Percentiles rank a stretch among this genome's conserved stretches.
phyloP scores from a whole-genome alignment of 768 basidiomycete species.

The Mycena latifolia region DNA sequence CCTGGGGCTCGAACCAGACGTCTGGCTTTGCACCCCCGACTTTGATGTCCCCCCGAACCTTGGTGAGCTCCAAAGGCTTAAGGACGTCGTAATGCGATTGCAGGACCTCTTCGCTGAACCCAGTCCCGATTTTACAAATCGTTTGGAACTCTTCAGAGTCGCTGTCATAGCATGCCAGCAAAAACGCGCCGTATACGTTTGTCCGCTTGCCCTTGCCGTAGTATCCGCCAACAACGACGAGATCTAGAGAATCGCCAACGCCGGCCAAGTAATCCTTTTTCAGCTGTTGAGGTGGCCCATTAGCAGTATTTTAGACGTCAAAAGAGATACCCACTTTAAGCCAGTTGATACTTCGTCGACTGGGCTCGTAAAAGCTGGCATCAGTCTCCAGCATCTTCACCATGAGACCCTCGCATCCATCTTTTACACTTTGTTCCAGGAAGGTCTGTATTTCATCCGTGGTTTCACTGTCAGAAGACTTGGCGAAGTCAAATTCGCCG shows the following conservation, averaged over 20 bases:
- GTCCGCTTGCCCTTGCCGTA: constrained; percentile 99
- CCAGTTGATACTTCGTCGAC: constrained; percentile 96
- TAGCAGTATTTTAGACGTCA: background rate
- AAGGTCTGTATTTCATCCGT: constrained; percentile 96
- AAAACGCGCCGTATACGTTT: constrained; percentile 97
- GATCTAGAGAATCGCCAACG: constrained; percentile 95
- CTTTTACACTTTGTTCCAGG: constrained; percentile 96
- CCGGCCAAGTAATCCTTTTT: constrained; percentile 99
- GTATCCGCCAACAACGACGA: constrained; percentile 98
- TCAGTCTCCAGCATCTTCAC: constrained; percentile 97
- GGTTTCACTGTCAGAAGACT: constrained; percentile 88
- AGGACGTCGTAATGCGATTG: constrained; percentile 85
- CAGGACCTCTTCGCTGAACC: constrained; percentile 94
- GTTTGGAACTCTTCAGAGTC: constrained; percentile 97
- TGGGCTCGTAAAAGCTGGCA: constrained; percentile 95
- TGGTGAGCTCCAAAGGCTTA: constrained; percentile 79
- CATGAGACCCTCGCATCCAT: constrained; percentile 99
- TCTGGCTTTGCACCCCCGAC: constrained; percentile 96
- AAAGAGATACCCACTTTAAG: constrained; percentile 75
- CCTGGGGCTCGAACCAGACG: constrained; percentile 96
- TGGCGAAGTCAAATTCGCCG: constrained; percentile 95
- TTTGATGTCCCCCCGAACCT: constrained; percentile 86
- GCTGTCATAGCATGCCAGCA: constrained; percentile 95
- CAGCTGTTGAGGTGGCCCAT: constrained; percentile 64
- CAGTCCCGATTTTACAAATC: constrained; percentile 99